Evolutionary conservation across 495 filamentous ascomycete species (phyloP).

Genomic region (Neurospora sp.): DNA sequence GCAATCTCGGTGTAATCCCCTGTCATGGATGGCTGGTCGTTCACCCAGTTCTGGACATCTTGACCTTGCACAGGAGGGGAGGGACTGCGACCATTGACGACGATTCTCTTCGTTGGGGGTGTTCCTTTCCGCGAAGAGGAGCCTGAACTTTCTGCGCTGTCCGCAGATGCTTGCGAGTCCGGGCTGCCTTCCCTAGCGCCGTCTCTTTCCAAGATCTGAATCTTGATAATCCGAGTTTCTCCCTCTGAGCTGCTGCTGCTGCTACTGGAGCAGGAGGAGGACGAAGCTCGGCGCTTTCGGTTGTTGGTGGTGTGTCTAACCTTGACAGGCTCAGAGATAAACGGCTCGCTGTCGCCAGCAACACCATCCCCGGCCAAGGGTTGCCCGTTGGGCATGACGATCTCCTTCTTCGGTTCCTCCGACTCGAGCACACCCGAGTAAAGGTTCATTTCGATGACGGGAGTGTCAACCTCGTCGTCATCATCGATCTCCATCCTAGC

Average conservation of each 20-base stretch:
- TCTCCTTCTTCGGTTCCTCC: constrained; percentile 3
- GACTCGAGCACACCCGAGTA: constrained; percentile 12
- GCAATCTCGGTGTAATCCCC: neutral
- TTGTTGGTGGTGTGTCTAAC: neutral
- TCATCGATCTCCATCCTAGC: constrained; percentile 15
- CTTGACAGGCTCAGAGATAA: neutral
- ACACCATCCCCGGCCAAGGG: neutral
- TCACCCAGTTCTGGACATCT: neutral
- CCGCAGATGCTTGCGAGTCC: neutral
- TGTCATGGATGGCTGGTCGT: neutral
- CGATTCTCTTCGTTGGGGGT: neutral
- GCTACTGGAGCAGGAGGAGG: neutral
- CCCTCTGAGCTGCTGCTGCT: constrained; percentile 4
- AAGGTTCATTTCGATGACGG: constrained; percentile 17
- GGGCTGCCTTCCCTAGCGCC: neutral
- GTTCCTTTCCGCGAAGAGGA: neutral
- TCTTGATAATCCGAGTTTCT: constrained; percentile 13
- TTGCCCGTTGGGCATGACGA: neutral
- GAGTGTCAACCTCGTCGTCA: constrained; percentile 6
- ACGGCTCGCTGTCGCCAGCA: neutral
- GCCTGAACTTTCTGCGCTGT: neutral
- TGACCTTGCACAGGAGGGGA: neutral
- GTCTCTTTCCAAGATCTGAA: constrained; percentile 1
- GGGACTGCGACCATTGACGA: neutral
- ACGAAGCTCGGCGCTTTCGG: constrained; percentile 16